These are phyloP conservation scores for Saccharomycodes ludwigii DNA, from an alignment of 805 yeast genomes.

Conservation along the genomic window DNA sequence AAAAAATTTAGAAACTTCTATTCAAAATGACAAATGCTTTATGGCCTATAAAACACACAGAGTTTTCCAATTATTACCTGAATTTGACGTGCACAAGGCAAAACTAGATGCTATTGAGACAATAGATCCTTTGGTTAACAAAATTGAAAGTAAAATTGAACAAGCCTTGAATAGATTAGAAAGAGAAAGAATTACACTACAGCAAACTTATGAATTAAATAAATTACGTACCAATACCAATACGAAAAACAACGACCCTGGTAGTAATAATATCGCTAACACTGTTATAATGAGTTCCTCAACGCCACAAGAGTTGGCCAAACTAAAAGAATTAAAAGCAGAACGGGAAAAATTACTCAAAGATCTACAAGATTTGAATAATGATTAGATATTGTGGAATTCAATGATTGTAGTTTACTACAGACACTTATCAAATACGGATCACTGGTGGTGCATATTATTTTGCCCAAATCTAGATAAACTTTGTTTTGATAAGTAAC, in stretches of 20 bases:
- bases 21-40: slow-evolving; percentile 3
- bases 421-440: slow-evolving; percentile 51
- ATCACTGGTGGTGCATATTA: slow-evolving; percentile 53
- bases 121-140: slow-evolving; percentile 20
- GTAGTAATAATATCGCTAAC: slow-evolving; percentile 13
- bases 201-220: slow-evolving; percentile 19
- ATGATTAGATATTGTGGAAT: slow-evolving; percentile 19
- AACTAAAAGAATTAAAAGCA: slow-evolving; percentile 15
- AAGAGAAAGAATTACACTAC: slow-evolving; percentile 18
- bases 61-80: slow-evolving; percentile 20
- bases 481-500: slow-evolving; percentile 47
- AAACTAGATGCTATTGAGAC: slow-evolving; percentile 21
- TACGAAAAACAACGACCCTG: not conserved
- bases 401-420: slow-evolving; percentile 52
- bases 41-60: no score
- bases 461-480: slow-evolving; percentile 47
- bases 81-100: slow-evolving; percentile 23
- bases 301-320: slow-evolving; percentile 20
- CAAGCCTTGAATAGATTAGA: slow-evolving; percentile 16
- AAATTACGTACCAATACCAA: slow-evolving; percentile 12
- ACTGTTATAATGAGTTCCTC: slow-evolving; percentile 22
- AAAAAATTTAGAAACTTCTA: not conserved
- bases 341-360: slow-evolving; percentile 13
- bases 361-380: slow-evolving; percentile 12
- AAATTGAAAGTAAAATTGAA: slow-evolving; percentile 16